Evolutionary conservation across 1,139 yeast species (phyloP).

Genomic region (Zhuliangozyma blackwelliae): DNA sequence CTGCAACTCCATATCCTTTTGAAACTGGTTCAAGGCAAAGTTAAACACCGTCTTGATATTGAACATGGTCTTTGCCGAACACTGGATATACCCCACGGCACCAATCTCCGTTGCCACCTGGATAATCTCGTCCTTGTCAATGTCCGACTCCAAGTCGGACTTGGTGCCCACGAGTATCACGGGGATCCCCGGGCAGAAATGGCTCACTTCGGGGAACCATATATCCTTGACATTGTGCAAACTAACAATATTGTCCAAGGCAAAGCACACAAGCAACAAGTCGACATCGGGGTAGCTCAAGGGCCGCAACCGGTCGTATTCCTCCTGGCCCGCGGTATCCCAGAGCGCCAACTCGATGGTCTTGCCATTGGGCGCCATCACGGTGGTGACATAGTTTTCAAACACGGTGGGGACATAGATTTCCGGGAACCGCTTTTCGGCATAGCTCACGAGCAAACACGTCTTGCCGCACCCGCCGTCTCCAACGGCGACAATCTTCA

Average conservation of each 20-base stretch:
- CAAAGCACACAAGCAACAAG: conserved; percentile 68
- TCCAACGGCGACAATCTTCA: conserved; percentile 83
- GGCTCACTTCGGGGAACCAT: conserved; percentile 85
- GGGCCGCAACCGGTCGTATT: conserved; percentile 80
- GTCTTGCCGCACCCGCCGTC: conserved; percentile 97
- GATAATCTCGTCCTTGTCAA: conserved; percentile 48
- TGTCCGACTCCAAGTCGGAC: conserved; percentile 50
- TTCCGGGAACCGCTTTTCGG: conserved; percentile 72
- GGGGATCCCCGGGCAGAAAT: conserved; percentile 79
- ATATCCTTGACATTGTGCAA: conserved; percentile 70
- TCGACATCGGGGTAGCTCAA: conserved; percentile 81
- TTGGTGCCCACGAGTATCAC: conserved; percentile 76
- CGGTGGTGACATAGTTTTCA: conserved; percentile 74
- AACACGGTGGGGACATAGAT: conserved; percentile 86
- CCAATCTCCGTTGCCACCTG: conserved; percentile 61
- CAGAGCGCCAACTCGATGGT: conserved; percentile 68
- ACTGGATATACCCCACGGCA: conserved; percentile 74
- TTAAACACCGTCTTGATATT: conserved; percentile 69
- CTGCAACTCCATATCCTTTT: conserved; percentile 29
- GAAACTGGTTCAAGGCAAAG: conserved; percentile 39
- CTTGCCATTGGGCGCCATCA: conserved; percentile 51
- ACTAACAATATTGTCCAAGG: conserved; percentile 61
- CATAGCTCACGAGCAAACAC: conserved; percentile 74
- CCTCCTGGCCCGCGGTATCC: conserved; percentile 97
- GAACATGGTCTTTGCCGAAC: conserved; percentile 69